Base-by-base conservation (phyloP, 2,329 filamentous ascomycete species). In the Pseudomassariella vexata region DNA sequence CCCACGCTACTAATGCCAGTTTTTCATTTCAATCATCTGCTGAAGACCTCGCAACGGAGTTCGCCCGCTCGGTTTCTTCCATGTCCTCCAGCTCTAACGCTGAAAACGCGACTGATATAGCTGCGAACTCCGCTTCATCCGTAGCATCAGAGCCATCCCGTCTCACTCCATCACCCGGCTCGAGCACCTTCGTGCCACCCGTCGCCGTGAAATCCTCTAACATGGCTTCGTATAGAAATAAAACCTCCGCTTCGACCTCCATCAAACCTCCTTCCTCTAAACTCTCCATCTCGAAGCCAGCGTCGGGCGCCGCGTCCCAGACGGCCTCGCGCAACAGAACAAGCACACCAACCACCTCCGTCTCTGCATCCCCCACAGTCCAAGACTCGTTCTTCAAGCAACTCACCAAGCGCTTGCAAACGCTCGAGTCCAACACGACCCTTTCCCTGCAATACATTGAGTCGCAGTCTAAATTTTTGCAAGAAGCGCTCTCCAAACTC, bases 301-400 rank as follows among this genome's bases (percentile, higher is more conserved):
- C 48, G 5, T 36, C 44, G n/a, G 42, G 45, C 19, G n/a, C n/a
- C n/a, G n/a, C n/a, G n/a, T n/a, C n/a, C n/a, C n/a, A n/a, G n/a
- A 46, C 54, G 6, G 38, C 45, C 7, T 38, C 46, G 14, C 57
- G 52, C 34, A 57, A 51, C 50, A 56, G 55, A 38, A 62, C 58
- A 35, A 63, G 45, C 47, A 65, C 57, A 16, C 37, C 57, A 29
- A 44, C 59, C 17, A 45, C 60, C 17, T 61, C 66, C 7, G 54
- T 69, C 6, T 58, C 71, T 2, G 60, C 82, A 2, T 75, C 79
- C 1, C 89, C 90, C 3, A 88, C 89, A 0, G 92, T 94, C 1
- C 92, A 98, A 57, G 92, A 98, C 55, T 92, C 85, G 2, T 96
- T 98, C 60, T 98, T 95, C 72, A 96, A 96, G 56, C 86, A 88